Base-by-base conservation (phyloP, 2,329 filamentous ascomycete species). In the Triangularia setosa region DNA sequence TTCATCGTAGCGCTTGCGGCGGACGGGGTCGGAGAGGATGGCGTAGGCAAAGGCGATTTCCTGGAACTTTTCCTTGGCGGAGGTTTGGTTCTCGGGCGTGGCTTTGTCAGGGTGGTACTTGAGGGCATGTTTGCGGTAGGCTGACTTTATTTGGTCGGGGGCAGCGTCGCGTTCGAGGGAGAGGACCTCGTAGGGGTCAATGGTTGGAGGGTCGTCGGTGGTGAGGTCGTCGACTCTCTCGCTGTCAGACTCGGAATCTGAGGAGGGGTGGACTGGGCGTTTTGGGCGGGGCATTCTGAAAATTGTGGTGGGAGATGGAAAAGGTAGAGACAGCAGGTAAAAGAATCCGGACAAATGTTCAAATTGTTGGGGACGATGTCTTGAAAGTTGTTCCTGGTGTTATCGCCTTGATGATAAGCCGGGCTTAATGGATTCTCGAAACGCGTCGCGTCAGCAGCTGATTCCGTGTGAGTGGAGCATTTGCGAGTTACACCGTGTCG, bases 1-100 rank as follows among this genome's bases (percentile, higher is more conserved):
- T 61, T 85, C 83, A 74, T 99, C 94, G 80, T 97, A 99, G 65
- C 92, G 90, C 71, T 88, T 87, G 70, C 95, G 90, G 61, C 95
- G 87, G 21, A 83, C 82, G 23, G 90, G 83, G 71, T 97, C 92
- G 30, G 92, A 97, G 35, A 99, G 90, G 58, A 99, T 86, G 33
- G 93, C 94, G 74, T 98, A 97, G 60, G 95, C 94, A 73, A 97
- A 94, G 24, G 94, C 94, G 70, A 99, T 88, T 70, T 90, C 83
- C 77, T 99, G 95, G 76, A 99, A 99, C 61, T 85, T 89, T 66
- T 83, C 82, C 71, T 97, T 89, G 1, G 95, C 94, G 52, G 84
- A 79, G 25, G 88, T 83, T 73, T 92, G 92, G 60, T 89, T 79
- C 23, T 87, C 83, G 0, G 85, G 81, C 16, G 86, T 70, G 3